Evolutionary conservation across 1,284 basidiomycete genomes (phyloP).

Genomic region (Cutaneotrichosporon cyanovorans): DNA sequence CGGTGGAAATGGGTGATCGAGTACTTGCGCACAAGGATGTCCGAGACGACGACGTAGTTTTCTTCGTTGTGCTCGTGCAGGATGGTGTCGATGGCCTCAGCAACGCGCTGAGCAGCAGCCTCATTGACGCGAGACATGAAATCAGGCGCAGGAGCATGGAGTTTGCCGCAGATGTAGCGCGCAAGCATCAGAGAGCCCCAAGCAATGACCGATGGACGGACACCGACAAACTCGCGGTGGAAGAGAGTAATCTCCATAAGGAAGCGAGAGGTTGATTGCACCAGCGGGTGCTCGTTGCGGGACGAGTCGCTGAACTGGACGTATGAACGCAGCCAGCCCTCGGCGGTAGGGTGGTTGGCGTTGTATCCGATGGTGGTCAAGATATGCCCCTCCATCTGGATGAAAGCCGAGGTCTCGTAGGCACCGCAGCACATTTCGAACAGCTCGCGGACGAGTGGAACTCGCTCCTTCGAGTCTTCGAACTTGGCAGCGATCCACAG

Average conservation of each 20-base stretch:
- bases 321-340: conserved; percentile 78
- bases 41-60: conserved; percentile 80
- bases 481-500: conserved; percentile 99
- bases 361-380: conserved; percentile 93
- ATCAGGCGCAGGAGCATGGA: conserved; percentile 55
- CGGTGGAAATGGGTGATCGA: conserved; percentile 89
- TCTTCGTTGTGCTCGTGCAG: conserved; percentile 78
- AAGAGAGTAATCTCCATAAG: conserved; percentile 98
- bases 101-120: conserved; percentile 45
- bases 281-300: conserved; percentile 71
- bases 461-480: conserved; percentile 97
- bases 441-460: conserved; percentile 89
- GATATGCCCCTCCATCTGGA: conserved; percentile 94
- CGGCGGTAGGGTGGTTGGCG: conserved; percentile 94
- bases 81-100: conserved; percentile 75
- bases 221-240: conserved; percentile 87
- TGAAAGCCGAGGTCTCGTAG: conserved; percentile 92
- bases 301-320: conserved; percentile 47
- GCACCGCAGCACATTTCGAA: conserved; percentile 89
- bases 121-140: conserved; percentile 18
- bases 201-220: conserved; percentile 77
- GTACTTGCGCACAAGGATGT: conserved; percentile 95
- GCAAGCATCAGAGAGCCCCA: conserved; percentile 80
- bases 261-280: conserved; percentile 91
- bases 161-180: conserved; percentile 72